phyloP scores from a whole-genome alignment of 306 rosid species.

The Sicyos edulis region DNA sequence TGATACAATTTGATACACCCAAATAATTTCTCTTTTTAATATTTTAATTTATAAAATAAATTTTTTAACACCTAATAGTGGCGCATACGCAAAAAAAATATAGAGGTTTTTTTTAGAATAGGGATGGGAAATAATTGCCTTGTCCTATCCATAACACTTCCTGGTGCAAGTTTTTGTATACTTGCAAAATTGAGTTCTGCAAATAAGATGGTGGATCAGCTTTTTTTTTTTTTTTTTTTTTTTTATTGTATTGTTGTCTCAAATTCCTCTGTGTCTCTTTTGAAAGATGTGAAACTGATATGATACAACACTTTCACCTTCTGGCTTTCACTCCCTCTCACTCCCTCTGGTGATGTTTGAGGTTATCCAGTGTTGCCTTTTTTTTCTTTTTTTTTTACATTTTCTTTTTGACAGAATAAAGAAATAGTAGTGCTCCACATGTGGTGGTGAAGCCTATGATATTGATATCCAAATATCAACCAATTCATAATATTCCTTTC shows the following conservation, averaged over 20 bases:
- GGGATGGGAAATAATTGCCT: not conserved
- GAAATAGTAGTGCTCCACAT: constrained; percentile 16
- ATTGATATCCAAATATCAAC: not conserved
- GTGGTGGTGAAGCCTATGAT: not conserved
- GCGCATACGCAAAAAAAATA: no score
- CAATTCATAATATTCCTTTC: not conserved
- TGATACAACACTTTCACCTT: not conserved
- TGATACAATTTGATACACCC: no score
- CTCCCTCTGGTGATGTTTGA: not conserved
- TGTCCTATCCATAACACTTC: not conserved
- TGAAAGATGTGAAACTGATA: not conserved
- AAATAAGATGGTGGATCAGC: not conserved
- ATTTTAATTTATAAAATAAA: no score
- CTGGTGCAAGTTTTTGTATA: not conserved
- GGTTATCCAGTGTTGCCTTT: constrained; percentile 12
- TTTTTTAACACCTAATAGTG: no score
- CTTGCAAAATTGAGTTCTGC: not conserved
- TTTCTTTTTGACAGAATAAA: not conserved
- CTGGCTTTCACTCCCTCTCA: not conserved
- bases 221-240: no score
- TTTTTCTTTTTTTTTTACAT: not conserved
- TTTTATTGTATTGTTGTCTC: not conserved
- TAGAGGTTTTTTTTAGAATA: no score
- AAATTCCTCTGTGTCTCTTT: not conserved
- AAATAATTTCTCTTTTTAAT: no score